Evolutionary conservation across 1,139 yeast genomes (phyloP), one percentile per base, ranked within the genome.

Genomic region (Scheffersomyces quercinus): DNA sequence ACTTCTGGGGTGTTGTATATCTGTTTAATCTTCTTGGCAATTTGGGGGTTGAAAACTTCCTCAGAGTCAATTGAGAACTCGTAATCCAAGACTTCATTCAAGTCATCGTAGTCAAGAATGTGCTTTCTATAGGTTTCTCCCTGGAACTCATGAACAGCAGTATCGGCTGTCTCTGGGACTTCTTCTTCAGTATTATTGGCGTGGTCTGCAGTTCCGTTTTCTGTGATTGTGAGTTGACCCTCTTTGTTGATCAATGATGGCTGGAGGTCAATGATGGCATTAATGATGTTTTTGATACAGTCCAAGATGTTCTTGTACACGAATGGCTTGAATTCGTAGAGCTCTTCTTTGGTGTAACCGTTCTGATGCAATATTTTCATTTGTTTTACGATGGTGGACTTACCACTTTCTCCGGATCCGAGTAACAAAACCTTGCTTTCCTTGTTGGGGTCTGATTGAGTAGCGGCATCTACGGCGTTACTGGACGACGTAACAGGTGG

Each of bases 391-490:
- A 85, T 81, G 4, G 93, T 85, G 3, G 90, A 83, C 56, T 85
- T 85, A 12, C 93, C 93, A 55, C 86, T 79, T 58, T 86, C 95
- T 24, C 93, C 95, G 0, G 91, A 82, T 6, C 95, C 95, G 42
- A 86, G 65, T 35, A 86, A 67, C 32, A 86, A 66, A 35, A 84
- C 81, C 58, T 85, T 85, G 29, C 83, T 79, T 49, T 79, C 82
- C 45, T 72, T 70, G 16, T 59, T 34, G 29, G 32, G 30, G 6
- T 34, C 20, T 8, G 28, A 26, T 28, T 41, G 45, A 8, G 44
- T 44, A n/a, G 47, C 48, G 14, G 38, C 15, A 12, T 41, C 47
- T 6, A 46, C 49, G 29, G 48, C 42, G 28, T 48, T 44, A 28
- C 47, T 38, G 12, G 46, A 24, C 10, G 44, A 38, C 3, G 43